Evolutionary conservation across 2,329 filamentous ascomycete genomes (phyloP), one percentile per base, ranked within the genome.

Genomic region (Hyphodiscus sp.): DNA sequence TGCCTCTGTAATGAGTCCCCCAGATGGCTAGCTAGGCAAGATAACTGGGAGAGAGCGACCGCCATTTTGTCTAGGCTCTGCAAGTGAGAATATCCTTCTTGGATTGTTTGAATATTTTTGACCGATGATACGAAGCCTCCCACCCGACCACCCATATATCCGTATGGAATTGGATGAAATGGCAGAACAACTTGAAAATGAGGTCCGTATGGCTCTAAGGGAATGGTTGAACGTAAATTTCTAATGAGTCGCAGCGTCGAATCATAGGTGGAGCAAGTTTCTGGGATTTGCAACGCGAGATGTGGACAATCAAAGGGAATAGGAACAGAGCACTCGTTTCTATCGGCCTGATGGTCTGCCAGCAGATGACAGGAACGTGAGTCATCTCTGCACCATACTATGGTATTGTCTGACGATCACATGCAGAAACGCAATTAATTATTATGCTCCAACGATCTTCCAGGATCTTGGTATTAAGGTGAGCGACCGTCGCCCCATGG

Each of bases 11-110:
- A 74, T 11, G 76, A 79, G 58, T 85, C 81, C 7, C 84, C 85
- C 15, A 77, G 85, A 59, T 88, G 81, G 79, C 77, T 85, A 20
- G 85, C 84, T 20, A 80, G 82, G 60, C 76, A 81, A 61, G 83
- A 87, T 61, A 76, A 83, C 58, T 87, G 83, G 83, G 84, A 88
- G 55, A 73, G 79, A 42, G 81, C 85, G 1, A 78, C 76, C 2
- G 56, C 55, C 0, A 77, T 82, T 18, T 74, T 89, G 7, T 73
- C 77, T 19, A 72, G 68, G 41, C 73, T 89, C 42, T 58, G 58
- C 18, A 64, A 66, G 63, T 64, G 45, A 49, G 61, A 44, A 13
- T 1, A 1, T 18, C 2, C 1, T 20, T 45, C 10, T n/a, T 70
- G n/a, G 1, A 13, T 7, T 16, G 11, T 6, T 13, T 9, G 15